A percentile compares a stretch with the other conserved stretches of the same genome.
Evolutionary conservation across 2,329 filamentous ascomycete genomes (phyloP).

Genomic region (Thelonectria blattea): DNA sequence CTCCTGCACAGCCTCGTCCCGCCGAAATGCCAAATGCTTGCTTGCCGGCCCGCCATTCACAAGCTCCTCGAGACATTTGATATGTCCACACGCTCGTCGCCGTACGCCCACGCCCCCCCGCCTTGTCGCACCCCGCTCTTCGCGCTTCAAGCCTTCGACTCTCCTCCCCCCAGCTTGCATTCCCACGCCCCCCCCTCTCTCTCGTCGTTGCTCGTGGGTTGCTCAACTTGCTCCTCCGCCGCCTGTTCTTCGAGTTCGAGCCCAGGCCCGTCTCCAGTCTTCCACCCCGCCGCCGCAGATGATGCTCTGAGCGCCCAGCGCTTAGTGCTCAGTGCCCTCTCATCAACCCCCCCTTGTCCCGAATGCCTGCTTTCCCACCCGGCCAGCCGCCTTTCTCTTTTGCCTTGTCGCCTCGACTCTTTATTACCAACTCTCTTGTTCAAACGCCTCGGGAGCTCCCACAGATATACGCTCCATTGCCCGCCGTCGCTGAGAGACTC

Average conservation of each 20-base stretch:
- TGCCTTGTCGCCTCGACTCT: slow-evolving; percentile 14
- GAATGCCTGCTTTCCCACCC: not conserved
- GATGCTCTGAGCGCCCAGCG: slow-evolving; percentile 10
- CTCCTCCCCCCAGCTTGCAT: slow-evolving; percentile 9
- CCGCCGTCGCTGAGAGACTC: not conserved
- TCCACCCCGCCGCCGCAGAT: not conserved
- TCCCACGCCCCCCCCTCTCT: slow-evolving; percentile 4
- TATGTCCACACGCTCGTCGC: not conserved
- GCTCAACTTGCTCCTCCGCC: not conserved
- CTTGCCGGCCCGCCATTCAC: slow-evolving; percentile 21
- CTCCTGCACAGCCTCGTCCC: slow-evolving; percentile 33
- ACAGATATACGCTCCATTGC: slow-evolving; percentile 1
- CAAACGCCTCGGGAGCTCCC: not conserved
- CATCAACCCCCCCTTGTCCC: slow-evolving; percentile 11
- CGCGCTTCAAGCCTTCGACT: slow-evolving; percentile 14
- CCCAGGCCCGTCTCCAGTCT: not conserved
- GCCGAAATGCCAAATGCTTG: slow-evolving; percentile 20
- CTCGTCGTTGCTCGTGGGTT: not conserved
- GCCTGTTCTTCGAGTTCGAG: slow-evolving; percentile 1
- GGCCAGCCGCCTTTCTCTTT: slow-evolving; percentile 11
- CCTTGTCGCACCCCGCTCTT: slow-evolving; percentile 19
- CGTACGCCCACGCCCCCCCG: slow-evolving; percentile 3
- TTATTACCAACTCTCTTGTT: not conserved
- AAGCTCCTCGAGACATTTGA: slow-evolving; percentile 20
- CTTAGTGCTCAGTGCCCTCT: slow-evolving; percentile 5